Conservation (phyloP, 169 alveolate species). For the Cryptosporidium tyzzeri region DNA sequence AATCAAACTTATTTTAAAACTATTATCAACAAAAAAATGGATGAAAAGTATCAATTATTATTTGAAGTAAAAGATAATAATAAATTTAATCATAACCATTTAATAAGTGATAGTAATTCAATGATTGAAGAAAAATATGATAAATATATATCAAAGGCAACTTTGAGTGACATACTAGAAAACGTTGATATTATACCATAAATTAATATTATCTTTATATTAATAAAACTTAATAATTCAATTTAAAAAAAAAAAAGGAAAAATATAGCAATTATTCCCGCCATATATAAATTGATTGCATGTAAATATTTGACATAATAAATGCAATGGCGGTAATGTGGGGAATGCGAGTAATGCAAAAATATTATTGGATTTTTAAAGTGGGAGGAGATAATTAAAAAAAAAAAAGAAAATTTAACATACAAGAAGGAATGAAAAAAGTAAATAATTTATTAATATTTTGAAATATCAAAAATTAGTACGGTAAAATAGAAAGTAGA, state of each 20-base stretch:
- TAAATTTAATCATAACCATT: background rate
- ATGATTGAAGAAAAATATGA: conserved; percentile 16
- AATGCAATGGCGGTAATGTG: background rate
- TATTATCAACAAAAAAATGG: background rate
- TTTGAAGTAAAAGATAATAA: conserved; percentile 1
- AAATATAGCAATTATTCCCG: background rate
- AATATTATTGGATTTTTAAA: background rate
- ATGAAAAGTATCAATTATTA: conserved; percentile 19
- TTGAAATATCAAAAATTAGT: no score
- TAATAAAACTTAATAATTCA: no score
- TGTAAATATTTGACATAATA: background rate
- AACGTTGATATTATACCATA: conserved; percentile 34
- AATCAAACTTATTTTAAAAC: background rate
- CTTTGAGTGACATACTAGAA: conserved; percentile 51
- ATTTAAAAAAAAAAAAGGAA: no score
- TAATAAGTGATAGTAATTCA: background rate
- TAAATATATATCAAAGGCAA: conserved; percentile 27
- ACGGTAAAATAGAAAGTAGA: no score
- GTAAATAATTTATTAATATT: no score
- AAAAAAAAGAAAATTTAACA: background rate
- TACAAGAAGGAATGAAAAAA: no score
- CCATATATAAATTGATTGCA: background rate
- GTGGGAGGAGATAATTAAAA: background rate
- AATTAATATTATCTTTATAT: background rate
- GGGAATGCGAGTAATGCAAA: background rate